Conservation (phyloP, 305 asterid genomes). For the Fraxinus latifolia region DNA sequence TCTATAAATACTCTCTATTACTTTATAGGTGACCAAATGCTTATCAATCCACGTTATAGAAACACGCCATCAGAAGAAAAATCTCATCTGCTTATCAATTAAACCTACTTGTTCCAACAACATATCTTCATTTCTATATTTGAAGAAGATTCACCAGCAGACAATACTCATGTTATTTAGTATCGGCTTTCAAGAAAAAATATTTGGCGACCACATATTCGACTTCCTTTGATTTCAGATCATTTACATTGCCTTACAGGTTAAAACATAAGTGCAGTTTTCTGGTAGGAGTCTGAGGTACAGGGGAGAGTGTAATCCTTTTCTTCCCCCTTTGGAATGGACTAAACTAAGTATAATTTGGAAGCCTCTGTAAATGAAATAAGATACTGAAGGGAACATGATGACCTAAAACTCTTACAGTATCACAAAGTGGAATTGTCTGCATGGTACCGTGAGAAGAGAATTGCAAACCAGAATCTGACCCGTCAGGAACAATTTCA, state of each 20-base stretch:
- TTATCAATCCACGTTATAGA: not conserved
- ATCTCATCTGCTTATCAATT: not conserved
- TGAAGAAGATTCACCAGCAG: not conserved
- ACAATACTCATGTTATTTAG: not conserved
- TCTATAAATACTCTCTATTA: not conserved
- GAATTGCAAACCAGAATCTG: constrained; percentile 34
- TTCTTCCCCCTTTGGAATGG: not conserved
- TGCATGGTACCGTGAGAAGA: constrained; percentile 32
- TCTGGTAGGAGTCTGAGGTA: not conserved
- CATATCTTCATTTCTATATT: not conserved
- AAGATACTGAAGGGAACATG: constrained; percentile 6
- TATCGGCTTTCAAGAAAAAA: not conserved
- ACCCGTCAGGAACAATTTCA: constrained; percentile 33
- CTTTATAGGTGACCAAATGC: not conserved
- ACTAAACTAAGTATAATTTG: not conserved
- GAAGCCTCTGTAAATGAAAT: not conserved
- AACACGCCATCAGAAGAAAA: not conserved
- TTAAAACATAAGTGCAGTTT: not conserved
- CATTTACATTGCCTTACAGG: not conserved
- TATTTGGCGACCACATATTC: not conserved
- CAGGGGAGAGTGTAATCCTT: not conserved
- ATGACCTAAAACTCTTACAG: constrained; percentile 33
- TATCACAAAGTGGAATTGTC: constrained; percentile 20
- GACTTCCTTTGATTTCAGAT: not conserved
- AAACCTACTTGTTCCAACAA: not conserved